phyloP scores from a whole-genome alignment of 495 filamentous ascomycete species.

The Chaetomium fimeti region DNA sequence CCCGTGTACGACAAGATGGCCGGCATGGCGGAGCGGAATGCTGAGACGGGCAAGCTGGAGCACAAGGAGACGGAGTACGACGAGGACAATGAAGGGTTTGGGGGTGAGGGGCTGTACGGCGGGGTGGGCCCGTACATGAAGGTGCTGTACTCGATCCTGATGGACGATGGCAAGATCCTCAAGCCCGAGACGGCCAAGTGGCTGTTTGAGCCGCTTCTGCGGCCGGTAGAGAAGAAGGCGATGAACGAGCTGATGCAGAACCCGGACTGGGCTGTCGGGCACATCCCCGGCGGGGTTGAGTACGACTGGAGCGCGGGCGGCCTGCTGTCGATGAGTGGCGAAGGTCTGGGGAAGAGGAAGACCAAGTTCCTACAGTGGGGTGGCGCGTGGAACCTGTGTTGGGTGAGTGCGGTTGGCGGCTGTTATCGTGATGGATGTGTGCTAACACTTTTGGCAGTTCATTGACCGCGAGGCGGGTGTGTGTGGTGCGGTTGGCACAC shows the following conservation, averaged over 20 bases:
- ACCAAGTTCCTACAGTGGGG: conserved; percentile 41
- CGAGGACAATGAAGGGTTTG: conserved; percentile 19
- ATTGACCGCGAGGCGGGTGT: conserved; percentile 38
- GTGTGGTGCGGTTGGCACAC: conserved; percentile 37
- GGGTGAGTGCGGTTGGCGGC: conserved; percentile 28
- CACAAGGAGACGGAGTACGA: conserved; percentile 8
- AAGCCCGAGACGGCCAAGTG: conserved; percentile 26
- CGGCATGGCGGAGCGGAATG: conserved; percentile 28
- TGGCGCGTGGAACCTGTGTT: conserved; percentile 35
- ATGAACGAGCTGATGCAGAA: conserved; percentile 24
- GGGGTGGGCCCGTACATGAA: conserved; percentile 32
- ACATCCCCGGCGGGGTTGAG: conserved; percentile 26
- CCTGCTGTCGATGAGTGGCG: conserved; percentile 29
- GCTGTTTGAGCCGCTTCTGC: conserved; percentile 37
- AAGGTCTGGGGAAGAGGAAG: conserved; percentile 26
- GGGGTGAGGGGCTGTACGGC: conserved; percentile 37
- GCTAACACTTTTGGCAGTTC: conserved; percentile 31
- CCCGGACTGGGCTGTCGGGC: conserved; percentile 32
- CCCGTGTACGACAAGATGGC: conserved; percentile 12
- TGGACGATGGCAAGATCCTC: conserved; percentile 37
- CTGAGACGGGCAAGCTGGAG: conserved; percentile 20
- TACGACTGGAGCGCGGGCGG: conserved; percentile 40
- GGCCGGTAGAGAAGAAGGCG: conserved; percentile 21
- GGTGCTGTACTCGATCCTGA: conserved; percentile 32
- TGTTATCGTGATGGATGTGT: neutral